phyloP scores from a whole-genome alignment of 805 yeast genomes.

The Candida nitratophila region DNA sequence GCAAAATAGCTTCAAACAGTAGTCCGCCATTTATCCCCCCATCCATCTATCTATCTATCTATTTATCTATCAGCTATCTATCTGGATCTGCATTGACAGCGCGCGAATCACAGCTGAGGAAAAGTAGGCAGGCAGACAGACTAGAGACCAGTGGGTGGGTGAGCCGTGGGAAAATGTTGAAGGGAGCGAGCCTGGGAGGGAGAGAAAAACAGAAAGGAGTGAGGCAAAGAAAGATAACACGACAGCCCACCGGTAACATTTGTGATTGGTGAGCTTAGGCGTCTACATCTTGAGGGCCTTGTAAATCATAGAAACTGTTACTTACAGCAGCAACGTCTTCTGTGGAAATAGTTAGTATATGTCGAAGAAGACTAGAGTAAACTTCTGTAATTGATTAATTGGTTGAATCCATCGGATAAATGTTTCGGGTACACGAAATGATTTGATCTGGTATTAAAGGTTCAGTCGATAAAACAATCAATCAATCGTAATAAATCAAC shows the following conservation, averaged over 20 bases:
- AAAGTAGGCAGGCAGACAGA: too few relatives aligned
- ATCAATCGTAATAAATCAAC: not conserved
- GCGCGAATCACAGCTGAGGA: not conserved
- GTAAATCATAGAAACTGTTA: slow-evolving; percentile 3
- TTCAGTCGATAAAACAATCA: not conserved
- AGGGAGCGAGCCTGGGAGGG: slow-evolving; percentile 20
- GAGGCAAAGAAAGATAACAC: not conserved
- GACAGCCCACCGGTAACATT: not conserved
- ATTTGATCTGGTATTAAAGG: too few relatives aligned
- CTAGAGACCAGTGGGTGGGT: too few relatives aligned
- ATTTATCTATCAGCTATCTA: too few relatives aligned
- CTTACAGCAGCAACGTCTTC: slow-evolving; percentile 45
- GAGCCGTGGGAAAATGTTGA: slow-evolving; percentile 7
- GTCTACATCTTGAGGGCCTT: too few relatives aligned
- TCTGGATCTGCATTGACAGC: too few relatives aligned
- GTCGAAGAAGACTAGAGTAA: too few relatives aligned
- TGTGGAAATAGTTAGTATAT: slow-evolving; percentile 27
- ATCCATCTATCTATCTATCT: too few relatives aligned
- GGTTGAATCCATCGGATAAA: too few relatives aligned
- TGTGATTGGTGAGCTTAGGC: not conserved
- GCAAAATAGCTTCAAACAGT: too few relatives aligned
- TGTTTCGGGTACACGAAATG: too few relatives aligned
- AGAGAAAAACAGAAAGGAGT: not conserved
- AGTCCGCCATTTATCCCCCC: too few relatives aligned
- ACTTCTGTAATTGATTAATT: not conserved